Conservation (phyloP, 306 rosid species). For the Urtica urens region DNA sequence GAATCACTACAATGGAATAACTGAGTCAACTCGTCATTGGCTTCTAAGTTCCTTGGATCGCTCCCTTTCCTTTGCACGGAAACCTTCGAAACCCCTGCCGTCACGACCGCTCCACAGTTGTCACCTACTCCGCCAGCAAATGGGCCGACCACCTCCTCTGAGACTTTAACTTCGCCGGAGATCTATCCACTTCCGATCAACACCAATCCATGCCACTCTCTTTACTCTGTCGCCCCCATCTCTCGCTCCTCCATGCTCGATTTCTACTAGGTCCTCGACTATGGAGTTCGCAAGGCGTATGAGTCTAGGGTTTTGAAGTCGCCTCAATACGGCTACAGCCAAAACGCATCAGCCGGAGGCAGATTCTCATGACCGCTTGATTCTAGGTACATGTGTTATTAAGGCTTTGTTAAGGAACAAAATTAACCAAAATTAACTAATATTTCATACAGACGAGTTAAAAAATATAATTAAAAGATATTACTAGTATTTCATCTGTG, state of each 20-base stretch:
- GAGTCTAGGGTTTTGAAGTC: constrained; percentile 79
- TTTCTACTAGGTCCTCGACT: constrained; percentile 62
- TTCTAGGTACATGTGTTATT: too few relatives aligned
- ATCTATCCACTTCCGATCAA: constrained; percentile 29
- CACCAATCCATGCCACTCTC: constrained; percentile 25
- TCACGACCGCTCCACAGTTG: constrained; percentile 6
- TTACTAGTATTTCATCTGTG: too few relatives aligned
- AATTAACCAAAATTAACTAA: too few relatives aligned
- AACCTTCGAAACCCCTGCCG: constrained; percentile 27
- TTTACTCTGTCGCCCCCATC: constrained; percentile 30
- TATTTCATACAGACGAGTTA: too few relatives aligned
- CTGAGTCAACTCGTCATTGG: constrained; percentile 35
- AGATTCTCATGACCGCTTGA: constrained; percentile 84
- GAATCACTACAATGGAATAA: too few relatives aligned
- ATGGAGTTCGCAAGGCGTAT: constrained; percentile 69
- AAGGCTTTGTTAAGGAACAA: too few relatives aligned
- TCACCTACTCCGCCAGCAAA: constrained; percentile 56
- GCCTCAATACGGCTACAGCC: constrained; percentile 72
- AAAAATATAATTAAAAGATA: too few relatives aligned
- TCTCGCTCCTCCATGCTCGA: constrained; percentile 45
- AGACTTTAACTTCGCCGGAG: constrained; percentile 80
- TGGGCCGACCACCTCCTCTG: constrained; percentile 91
- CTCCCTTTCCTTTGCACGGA: constrained; percentile 3
- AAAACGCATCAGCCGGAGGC: constrained; percentile 76
- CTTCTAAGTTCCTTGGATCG: constrained; percentile 21